A percentile compares a stretch with the other conserved stretches of the same genome.
These are phyloP conservation scores for Pyrenochaeta sp. DNA, from an alignment of 2,329 filamentous ascomycete species.

Conservation along the genomic window DNA sequence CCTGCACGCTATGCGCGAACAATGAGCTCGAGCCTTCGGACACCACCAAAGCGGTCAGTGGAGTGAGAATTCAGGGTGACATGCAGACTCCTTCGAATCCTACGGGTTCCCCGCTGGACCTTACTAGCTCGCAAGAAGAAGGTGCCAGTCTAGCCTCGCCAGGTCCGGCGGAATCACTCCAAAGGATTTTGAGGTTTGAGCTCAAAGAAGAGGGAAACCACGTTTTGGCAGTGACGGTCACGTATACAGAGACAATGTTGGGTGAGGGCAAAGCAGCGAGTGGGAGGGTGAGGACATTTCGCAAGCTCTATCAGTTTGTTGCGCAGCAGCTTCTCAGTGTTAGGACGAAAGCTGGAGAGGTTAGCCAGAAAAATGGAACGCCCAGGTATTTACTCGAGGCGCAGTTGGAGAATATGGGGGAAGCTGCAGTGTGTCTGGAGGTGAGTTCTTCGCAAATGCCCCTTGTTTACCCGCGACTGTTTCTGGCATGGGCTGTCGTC, in stretches of 20 bases:
- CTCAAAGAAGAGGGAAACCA: conserved; percentile 95
- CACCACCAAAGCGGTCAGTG: conserved; percentile 66
- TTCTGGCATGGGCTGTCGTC: conserved; percentile 13
- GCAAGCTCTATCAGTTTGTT: conserved; percentile 96
- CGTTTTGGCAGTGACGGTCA: conserved; percentile 90
- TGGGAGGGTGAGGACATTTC: conserved; percentile 80
- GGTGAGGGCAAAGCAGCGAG: conserved; percentile 57
- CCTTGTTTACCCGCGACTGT: conserved; percentile 23
- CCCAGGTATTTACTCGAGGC: conserved; percentile 82
- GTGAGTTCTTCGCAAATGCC: conserved; percentile 43
- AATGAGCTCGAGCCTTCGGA: conserved; percentile 70
- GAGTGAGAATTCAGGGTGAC: conserved; percentile 85
- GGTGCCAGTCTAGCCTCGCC: conserved; percentile 50
- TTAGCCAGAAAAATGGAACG: conserved; percentile 57
- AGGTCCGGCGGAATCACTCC: conserved; percentile 72
- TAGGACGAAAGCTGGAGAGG: conserved; percentile 81
- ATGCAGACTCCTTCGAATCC: conserved; percentile 91
- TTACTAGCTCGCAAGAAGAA: conserved; percentile 57
- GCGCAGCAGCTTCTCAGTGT: conserved; percentile 91
- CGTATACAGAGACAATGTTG: conserved; percentile 87
- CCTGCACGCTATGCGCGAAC: conserved; percentile 95
- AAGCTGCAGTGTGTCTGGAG: conserved; percentile 82
- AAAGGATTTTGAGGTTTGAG: conserved; percentile 84
- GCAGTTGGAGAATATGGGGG: conserved; percentile 93
- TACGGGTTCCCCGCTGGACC: conserved; percentile 66